Base-by-base conservation (phyloP, 1,139 yeast genomes). In the Suhomyces bokatorum region DNA sequence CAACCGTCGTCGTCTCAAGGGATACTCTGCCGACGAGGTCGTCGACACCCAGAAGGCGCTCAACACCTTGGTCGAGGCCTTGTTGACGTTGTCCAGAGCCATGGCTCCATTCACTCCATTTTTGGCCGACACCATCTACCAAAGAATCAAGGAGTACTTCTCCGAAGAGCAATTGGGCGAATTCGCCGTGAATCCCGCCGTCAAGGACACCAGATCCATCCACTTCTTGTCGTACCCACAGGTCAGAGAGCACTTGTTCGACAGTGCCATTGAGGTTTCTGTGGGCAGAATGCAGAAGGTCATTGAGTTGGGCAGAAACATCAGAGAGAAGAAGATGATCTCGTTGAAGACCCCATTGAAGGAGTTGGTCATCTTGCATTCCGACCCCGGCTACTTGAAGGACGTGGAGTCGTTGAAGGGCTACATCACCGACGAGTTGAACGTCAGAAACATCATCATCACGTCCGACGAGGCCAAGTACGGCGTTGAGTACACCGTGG, bases 61-160 rank as follows among this genome's bases (percentile, higher is more conserved):
- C 63, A 93, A 93, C 70, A 87, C 97, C 16, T 77, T 95, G 65
- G 83, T 89, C 47, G 97, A 89, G 66, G 96, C 96, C 29, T 75
- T 91, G 56, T 86, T 87, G 65, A 89, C 89, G 35, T 82, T 95
- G 60, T 87, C 83, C 37, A 83, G 97, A 66, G 95, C 97, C 38
- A 91, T 95, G 97, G 98, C 99, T 48, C 99, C 99, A 53, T 95
- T 95, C 73, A 90, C 98, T 43, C 99, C 99, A 51, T 95, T 85
- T 78, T 77, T 95, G 66, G 78, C 98, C 43, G 99, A 95, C 63
- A 82, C 83, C 59, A 87, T 95, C 57, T 95, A 90, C 72, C 85
- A 83, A 64, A 84, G 81, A 68, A 70, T 95, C 67, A 80, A 75
- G 63, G 75, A 73, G 34, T 81, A 73, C 59, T 84, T 89, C 66